Evolutionary conservation across 1,284 basidiomycete species (phyloP).

Genomic region (Anthracocystis walkeri): DNA sequence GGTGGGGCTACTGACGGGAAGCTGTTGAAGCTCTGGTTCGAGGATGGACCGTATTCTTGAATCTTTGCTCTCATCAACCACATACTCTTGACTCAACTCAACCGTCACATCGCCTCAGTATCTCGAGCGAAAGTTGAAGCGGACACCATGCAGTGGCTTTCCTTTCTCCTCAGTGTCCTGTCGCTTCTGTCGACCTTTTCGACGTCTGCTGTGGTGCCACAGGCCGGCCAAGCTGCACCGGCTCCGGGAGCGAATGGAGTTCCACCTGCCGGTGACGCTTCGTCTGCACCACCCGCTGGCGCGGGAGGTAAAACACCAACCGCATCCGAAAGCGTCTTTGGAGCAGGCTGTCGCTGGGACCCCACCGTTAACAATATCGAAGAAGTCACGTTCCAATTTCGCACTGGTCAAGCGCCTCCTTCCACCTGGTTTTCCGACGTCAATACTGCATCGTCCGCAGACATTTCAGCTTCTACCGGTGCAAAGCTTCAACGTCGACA

Average conservation of each 20-base stretch:
- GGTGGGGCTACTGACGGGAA: neutral
- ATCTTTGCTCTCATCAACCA: neutral
- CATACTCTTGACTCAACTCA: neutral
- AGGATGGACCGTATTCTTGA: neutral
- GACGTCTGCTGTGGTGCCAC: neutral
- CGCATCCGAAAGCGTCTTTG: conserved; percentile 25
- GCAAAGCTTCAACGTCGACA: conserved; percentile 13
- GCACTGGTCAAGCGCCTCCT: conserved; percentile 40
- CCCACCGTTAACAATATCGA: conserved; percentile 40
- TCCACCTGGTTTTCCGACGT: conserved; percentile 37
- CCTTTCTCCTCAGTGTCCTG: neutral
- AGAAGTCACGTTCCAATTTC: conserved; percentile 34
- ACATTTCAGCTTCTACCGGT: neutral
- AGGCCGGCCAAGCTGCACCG: too few species aligned
- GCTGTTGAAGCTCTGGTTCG: neutral
- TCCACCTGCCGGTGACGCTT: neutral
- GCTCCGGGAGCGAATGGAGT: neutral
- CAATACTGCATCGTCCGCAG: neutral
- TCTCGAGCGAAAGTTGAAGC: too few species aligned
- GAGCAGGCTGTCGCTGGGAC: conserved; percentile 50
- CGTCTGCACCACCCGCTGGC: neutral
- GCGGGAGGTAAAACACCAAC: neutral
- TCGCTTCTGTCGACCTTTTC: neutral
- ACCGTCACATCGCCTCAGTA: too few species aligned
- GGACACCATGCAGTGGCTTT: conserved; percentile 6